Evolutionary conservation across 2,329 filamentous ascomycete species (phyloP).

Genomic region (Cercospora brassicicola): DNA sequence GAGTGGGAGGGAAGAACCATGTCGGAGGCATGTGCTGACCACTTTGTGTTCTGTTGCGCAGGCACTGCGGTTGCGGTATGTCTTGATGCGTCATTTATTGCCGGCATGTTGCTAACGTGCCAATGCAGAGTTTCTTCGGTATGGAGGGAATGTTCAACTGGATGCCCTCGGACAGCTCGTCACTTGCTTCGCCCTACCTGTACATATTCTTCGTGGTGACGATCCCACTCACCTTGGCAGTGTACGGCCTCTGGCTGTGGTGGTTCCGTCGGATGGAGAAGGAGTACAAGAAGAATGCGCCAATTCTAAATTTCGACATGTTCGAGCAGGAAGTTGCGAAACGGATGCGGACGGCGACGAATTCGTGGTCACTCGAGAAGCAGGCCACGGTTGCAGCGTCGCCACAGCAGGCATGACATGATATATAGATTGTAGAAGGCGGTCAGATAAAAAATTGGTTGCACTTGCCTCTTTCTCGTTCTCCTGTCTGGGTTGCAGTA

Average conservation of each 20-base stretch:
- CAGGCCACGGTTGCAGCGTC: slow-evolving; percentile 18
- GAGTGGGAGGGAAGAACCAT: background rate
- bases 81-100: background rate
- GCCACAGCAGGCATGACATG: slow-evolving; percentile 11
- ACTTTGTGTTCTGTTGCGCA: background rate
- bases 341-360: slow-evolving; percentile 34
- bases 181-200: slow-evolving; percentile 35
- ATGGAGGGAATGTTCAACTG: slow-evolving; percentile 39
- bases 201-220: slow-evolving; percentile 40
- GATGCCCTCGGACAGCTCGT: slow-evolving; percentile 23
- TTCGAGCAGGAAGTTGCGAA: slow-evolving; percentile 36
- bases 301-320: slow-evolving; percentile 30
- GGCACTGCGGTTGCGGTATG: slow-evolving; percentile 39
- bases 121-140: slow-evolving; percentile 36
- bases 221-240: slow-evolving; percentile 36
- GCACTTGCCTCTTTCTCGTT: background rate
- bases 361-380: slow-evolving; percentile 24
- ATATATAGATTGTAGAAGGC: background rate
- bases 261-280: slow-evolving; percentile 34
- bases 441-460: background rate
- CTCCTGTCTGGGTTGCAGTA: background rate
- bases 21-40: background rate
- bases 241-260: slow-evolving; percentile 35
- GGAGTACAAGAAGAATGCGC: slow-evolving; percentile 33
- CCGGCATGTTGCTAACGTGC: background rate